Conservation (phyloP, 139 green algal species). For the Micromonas commoda region DNA sequence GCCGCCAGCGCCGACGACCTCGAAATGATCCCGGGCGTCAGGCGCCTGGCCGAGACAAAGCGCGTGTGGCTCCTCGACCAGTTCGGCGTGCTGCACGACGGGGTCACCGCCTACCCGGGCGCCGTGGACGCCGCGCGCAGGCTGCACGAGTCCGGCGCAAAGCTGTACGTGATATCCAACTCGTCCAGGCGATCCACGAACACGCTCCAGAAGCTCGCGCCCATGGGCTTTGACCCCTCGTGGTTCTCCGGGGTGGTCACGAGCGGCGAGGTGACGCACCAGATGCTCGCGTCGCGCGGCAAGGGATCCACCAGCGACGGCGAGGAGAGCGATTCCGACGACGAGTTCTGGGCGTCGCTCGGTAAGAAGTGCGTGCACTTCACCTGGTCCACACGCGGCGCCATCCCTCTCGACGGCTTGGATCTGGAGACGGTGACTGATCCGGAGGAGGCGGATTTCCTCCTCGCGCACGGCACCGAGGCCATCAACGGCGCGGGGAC, state of each 20-base stretch:
- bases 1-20: too few relatives aligned
- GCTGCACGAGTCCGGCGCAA: conserved; percentile 41
- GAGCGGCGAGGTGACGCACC: conserved; percentile 59
- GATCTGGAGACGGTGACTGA: conserved; percentile 9
- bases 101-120: conserved; percentile 54
- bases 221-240: conserved; percentile 64
- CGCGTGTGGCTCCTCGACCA: conserved; percentile 65
- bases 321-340: neutral
- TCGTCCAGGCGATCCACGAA: conserved; percentile 38
- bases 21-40: too few relatives aligned
- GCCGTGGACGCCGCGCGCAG: conserved; percentile 57
- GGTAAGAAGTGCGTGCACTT: conserved; percentile 60
- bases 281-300: neutral
- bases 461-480: conserved; percentile 85
- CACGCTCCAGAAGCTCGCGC: conserved; percentile 58
- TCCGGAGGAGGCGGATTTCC: conserved; percentile 65
- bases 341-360: neutral
- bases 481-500: conserved; percentile 17
- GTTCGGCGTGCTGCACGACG: conserved; percentile 87
- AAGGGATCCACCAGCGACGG: neutral
- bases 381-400: conserved; percentile 68
- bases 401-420: conserved; percentile 51
- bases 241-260: conserved; percentile 72
- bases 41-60: conserved; percentile 5
- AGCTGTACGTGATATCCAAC: conserved; percentile 78